A percentile compares a stretch with the other conserved stretches of the same genome.
Conservation (phyloP, 805 yeast species). For the Peterozyma xylosa region DNA sequence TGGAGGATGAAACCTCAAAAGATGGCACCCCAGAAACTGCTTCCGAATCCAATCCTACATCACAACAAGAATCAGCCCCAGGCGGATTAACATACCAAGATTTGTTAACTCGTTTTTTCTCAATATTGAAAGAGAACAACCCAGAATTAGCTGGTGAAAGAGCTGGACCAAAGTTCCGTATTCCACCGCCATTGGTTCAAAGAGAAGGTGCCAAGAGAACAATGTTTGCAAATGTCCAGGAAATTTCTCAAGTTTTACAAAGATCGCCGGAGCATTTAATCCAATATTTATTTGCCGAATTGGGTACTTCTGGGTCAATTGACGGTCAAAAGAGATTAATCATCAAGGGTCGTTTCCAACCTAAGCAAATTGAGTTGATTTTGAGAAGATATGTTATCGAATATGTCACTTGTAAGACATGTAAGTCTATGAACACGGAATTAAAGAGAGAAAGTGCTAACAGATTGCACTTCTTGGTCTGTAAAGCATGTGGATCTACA, state of each 20-base stretch:
- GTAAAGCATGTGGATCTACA: constrained; percentile 96
- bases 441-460: constrained; percentile 92
- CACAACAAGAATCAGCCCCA: constrained; percentile 25
- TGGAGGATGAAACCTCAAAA: constrained; percentile 32
- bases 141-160: constrained; percentile 98
- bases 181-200: constrained; percentile 94
- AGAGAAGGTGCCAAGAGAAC: constrained; percentile 98
- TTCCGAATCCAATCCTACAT: constrained; percentile 20
- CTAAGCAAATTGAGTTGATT: constrained; percentile 94
- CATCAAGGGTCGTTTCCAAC: constrained; percentile 97
- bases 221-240: constrained; percentile 91
- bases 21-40: constrained; percentile 22
- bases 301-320: constrained; percentile 99
- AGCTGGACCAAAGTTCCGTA: constrained; percentile 84
- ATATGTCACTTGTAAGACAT: constrained; percentile 97
- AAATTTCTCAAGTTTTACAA: constrained; percentile 87
- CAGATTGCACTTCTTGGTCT: constrained; percentile 94
- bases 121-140: constrained; percentile 81
- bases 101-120: constrained; percentile 79
- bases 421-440: constrained; percentile 96
- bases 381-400: constrained; percentile 94
- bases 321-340: constrained; percentile 97
- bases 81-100: constrained; percentile 68
- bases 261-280: constrained; percentile 96
- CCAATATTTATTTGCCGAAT: constrained; percentile 93